Conservation (phyloP, 768 basidiomycete genomes). For the Calocybe gangraenosa region DNA sequence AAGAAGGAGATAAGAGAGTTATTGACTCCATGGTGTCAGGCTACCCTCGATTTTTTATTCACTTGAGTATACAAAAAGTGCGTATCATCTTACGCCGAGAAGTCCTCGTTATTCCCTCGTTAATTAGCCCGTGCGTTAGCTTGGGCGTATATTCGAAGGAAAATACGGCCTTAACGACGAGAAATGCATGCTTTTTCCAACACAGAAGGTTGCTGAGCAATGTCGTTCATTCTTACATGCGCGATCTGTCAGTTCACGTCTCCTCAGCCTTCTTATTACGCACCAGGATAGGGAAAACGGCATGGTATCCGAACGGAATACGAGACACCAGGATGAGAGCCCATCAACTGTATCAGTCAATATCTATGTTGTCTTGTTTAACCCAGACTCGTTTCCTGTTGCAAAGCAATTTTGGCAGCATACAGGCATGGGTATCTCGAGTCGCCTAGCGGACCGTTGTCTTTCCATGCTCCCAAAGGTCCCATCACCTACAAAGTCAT, state of each 20-base stretch:
- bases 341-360: constrained; percentile 38
- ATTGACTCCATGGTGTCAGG: constrained; percentile 79
- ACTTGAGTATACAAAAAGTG: constrained; percentile 81
- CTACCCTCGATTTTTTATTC: constrained; percentile 94
- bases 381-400: constrained; percentile 48
- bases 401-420: constrained; percentile 98
- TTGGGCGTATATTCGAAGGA: constrained; percentile 69
- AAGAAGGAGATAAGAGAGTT: constrained; percentile 82
- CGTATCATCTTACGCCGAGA: constrained; percentile 3
- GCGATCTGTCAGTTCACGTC: constrained; percentile 48
- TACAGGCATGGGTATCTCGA: constrained; percentile 85
- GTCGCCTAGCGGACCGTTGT: constrained; percentile 80
- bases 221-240: constrained; percentile 71
- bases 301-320: constrained; percentile 22
- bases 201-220: constrained; percentile 63
- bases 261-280: constrained; percentile 69
- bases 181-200: constrained; percentile 75
- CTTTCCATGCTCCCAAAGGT: constrained; percentile 63
- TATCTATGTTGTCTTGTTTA: constrained; percentile 82
- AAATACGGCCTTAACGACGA: constrained; percentile 76
- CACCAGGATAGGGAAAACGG: constrained; percentile 44
- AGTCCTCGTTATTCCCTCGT: background rate
- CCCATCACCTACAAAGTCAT: constrained; percentile 12
- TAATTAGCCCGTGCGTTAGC: constrained; percentile 49
- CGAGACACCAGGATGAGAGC: constrained; percentile 18